Conservation (phyloP, 805 yeast species). For the Kodamaea restingae region DNA sequence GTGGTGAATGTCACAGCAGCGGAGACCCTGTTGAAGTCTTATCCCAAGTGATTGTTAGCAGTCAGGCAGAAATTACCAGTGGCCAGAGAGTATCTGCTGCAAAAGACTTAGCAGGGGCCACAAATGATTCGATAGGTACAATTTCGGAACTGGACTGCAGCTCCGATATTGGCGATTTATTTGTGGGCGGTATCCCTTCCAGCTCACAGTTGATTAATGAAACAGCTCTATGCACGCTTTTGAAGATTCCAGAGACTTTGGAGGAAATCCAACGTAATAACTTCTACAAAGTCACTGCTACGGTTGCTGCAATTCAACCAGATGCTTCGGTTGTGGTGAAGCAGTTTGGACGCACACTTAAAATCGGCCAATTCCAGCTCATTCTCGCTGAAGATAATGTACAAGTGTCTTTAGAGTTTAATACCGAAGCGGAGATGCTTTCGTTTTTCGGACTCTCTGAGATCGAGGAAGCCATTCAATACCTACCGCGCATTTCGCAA, state of each 20-base stretch:
- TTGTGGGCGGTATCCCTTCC: not conserved
- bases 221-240: not conserved
- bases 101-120: not conserved
- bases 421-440: constrained; percentile 22
- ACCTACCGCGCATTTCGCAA: not conserved
- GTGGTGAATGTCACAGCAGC: not conserved
- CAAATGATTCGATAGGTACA: not conserved
- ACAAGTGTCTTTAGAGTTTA: constrained; percentile 18
- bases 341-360: constrained; percentile 27
- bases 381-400: constrained; percentile 13
- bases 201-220: not conserved
- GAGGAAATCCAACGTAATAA: constrained; percentile 12
- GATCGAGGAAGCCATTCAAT: constrained; percentile 11
- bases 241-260: constrained; percentile 6
- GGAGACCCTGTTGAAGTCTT: not conserved
- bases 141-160: not conserved
- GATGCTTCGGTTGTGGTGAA: constrained; percentile 21
- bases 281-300: constrained; percentile 17
- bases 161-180: not conserved
- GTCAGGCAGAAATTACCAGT: constrained; percentile 8
- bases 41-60: constrained; percentile 8
- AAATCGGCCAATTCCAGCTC: constrained; percentile 22
- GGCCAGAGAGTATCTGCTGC: constrained; percentile 3
- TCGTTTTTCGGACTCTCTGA: constrained; percentile 18
- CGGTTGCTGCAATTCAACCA: constrained; percentile 17